phyloP scores from a whole-genome alignment of 2,329 filamentous ascomycete genomes.

The Aspergillus sp. region DNA sequence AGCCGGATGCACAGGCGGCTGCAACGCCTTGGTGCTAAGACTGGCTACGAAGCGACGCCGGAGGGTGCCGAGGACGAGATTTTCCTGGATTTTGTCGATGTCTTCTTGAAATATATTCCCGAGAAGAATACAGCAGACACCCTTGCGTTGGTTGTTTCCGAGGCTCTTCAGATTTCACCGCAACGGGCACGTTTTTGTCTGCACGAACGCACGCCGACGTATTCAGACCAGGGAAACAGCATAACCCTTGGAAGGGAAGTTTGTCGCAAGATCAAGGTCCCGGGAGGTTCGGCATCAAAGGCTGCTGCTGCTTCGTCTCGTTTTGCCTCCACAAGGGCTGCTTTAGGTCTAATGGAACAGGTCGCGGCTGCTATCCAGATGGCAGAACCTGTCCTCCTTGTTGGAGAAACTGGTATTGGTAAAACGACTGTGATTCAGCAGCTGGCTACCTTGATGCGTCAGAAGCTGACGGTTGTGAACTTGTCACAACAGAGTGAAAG shows the following conservation, averaged over 20 bases:
- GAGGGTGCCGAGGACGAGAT: constrained; percentile 77
- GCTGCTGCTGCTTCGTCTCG: constrained; percentile 42
- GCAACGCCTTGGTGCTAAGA: constrained; percentile 58
- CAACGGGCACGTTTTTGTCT: constrained; percentile 80
- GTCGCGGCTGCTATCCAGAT: constrained; percentile 80
- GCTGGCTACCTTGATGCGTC: constrained; percentile 77
- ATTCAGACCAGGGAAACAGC: constrained; percentile 62
- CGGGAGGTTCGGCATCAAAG: constrained; percentile 48
- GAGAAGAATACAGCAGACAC: constrained; percentile 59
- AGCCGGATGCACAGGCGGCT: constrained; percentile 71
- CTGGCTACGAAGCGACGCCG: constrained; percentile 69
- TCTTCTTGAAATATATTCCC: constrained; percentile 80
- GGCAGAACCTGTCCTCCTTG: constrained; percentile 85
- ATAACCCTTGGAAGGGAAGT: constrained; percentile 68
- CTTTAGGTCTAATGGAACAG: constrained; percentile 81
- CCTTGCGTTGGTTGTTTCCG: constrained; percentile 68
- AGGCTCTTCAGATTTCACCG: constrained; percentile 83
- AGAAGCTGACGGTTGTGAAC: constrained; percentile 90
- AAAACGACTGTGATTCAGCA: constrained; percentile 97
- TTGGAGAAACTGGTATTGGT: constrained; percentile 98
- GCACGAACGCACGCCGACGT: constrained; percentile 68
- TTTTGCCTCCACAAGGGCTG: constrained; percentile 87
- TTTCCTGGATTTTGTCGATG: constrained; percentile 91
- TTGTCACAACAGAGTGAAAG: constrained; percentile 97
- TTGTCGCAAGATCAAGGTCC: constrained; percentile 60